Evolutionary conservation across 352 stramenopile genomes (phyloP).

Genomic region (Globisporangium cederbergense): DNA sequence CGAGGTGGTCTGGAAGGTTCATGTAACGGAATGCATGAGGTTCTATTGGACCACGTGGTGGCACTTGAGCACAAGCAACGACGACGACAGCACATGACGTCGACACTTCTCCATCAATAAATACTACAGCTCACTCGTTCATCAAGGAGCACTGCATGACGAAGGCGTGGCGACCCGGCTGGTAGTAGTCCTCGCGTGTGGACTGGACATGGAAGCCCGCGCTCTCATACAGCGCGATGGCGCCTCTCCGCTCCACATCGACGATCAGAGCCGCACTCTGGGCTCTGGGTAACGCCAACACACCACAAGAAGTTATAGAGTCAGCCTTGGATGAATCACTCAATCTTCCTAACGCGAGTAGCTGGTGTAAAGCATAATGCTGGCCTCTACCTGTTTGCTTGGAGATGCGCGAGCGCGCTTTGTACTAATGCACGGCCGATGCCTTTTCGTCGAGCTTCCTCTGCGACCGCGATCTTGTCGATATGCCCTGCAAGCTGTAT

Average conservation of each 20-base stretch:
- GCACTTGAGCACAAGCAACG: no score
- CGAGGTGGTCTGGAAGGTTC: neutral
- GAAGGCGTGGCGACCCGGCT: constrained; percentile 32
- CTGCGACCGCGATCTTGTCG: constrained; percentile 43
- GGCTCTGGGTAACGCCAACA: constrained; percentile 1
- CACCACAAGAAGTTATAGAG: neutral
- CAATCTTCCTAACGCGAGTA: no score
- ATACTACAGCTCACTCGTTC: neutral
- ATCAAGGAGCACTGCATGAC: constrained; percentile 27
- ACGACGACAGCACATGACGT: neutral
- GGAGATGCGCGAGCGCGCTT: constrained; percentile 26
- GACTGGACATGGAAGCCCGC: constrained; percentile 28
- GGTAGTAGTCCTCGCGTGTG: constrained; percentile 40
- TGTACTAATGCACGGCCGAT: constrained; percentile 34
- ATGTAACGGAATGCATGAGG: neutral
- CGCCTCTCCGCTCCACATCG: constrained; percentile 28
- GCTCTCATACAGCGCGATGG: constrained; percentile 39
- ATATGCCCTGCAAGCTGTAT: constrained; percentile 34
- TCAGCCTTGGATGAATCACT: neutral
- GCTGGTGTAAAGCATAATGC: no score
- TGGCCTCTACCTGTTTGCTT: constrained; percentile 22
- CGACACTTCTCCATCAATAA: neutral
- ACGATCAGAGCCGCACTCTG: constrained; percentile 25
- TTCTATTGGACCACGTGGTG: no score
- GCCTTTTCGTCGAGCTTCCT: constrained; percentile 26